Conservation (phyloP, 106 monocot species). For the Dioscorea dumetorum region DNA sequence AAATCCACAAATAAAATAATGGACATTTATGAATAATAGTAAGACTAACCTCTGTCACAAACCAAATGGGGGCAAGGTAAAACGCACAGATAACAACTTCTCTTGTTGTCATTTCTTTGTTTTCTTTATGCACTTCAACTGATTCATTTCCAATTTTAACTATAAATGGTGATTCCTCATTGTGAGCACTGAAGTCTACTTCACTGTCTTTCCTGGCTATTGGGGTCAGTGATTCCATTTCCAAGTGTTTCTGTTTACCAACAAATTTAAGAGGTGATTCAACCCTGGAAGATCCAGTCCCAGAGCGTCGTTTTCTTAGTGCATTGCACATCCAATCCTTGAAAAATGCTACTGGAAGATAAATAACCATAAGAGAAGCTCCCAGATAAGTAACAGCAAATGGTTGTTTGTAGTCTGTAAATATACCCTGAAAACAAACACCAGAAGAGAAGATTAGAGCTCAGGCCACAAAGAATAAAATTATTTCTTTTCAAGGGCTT, state of each 20-base stretch:
- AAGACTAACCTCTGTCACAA: slow-evolving; percentile 79
- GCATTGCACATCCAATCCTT: slow-evolving; percentile 76
- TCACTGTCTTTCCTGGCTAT: slow-evolving; percentile 58
- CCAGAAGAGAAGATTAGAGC: not conserved
- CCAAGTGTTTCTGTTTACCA: slow-evolving; percentile 55
- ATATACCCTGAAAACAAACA: slow-evolving; percentile 65
- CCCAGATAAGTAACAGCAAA: slow-evolving; percentile 97
- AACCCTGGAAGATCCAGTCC: slow-evolving; percentile 26
- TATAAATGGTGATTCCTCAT: slow-evolving; percentile 52
- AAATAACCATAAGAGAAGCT: slow-evolving; percentile 93
- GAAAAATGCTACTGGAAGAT: slow-evolving; percentile 80
- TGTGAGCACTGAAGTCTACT: slow-evolving; percentile 36
- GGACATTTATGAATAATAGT: not conserved
- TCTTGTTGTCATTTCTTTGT: slow-evolving; percentile 37
- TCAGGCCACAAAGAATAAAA: not conserved
- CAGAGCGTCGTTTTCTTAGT: slow-evolving; percentile 31
- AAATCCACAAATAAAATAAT: too few relatives aligned
- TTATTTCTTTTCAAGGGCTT: too few relatives aligned
- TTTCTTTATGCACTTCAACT: slow-evolving; percentile 28
- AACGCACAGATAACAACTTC: slow-evolving; percentile 78
- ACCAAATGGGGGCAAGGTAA: slow-evolving; percentile 96
- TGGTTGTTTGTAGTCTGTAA: slow-evolving; percentile 92
- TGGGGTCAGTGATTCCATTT: slow-evolving; percentile 52
- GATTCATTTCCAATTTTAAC: slow-evolving; percentile 24
- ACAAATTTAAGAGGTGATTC: slow-evolving; percentile 35